These are phyloP conservation scores for Lodderomyces pseudojiufengensis DNA, from an alignment of 1,139 yeast species.

Conservation along the genomic window DNA sequence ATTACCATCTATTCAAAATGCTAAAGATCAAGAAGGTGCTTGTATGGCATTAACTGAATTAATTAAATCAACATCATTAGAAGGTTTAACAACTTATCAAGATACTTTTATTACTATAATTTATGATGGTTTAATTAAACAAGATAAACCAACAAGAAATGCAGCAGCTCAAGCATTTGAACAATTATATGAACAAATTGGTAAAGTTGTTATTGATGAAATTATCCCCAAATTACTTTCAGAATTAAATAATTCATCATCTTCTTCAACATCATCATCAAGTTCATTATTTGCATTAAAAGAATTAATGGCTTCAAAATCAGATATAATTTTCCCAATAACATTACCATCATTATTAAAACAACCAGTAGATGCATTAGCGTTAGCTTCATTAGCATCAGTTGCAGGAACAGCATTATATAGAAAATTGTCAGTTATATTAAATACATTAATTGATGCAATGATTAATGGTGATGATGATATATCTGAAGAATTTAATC, in stretches of 20 bases:
- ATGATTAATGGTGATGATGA: slow-evolving; percentile 38
- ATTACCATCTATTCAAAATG: slow-evolving; percentile 80
- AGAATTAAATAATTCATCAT: slow-evolving; percentile 58
- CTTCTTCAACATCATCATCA: no score
- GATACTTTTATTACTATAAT: slow-evolving; percentile 69
- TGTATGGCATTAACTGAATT: slow-evolving; percentile 91
- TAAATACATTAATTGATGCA: slow-evolving; percentile 68
- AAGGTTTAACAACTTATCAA: slow-evolving; percentile 63
- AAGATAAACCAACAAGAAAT: slow-evolving; percentile 70
- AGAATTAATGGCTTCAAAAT: slow-evolving; percentile 87
- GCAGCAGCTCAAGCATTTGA: slow-evolving; percentile 94
- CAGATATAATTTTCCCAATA: slow-evolving; percentile 91
- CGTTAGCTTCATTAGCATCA: slow-evolving; percentile 86
- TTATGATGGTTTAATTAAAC: slow-evolving; percentile 74
- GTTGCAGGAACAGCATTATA: slow-evolving; percentile 87
- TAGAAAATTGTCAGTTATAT: slow-evolving; percentile 65
- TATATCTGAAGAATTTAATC: slow-evolving; percentile 58
- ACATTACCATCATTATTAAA: slow-evolving; percentile 79
- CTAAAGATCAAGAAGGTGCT: slow-evolving; percentile 91
- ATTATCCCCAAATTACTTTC: slow-evolving; percentile 79
- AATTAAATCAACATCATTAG: slow-evolving; percentile 67
- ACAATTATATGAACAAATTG: slow-evolving; percentile 74
- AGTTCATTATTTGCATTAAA: slow-evolving; percentile 85
- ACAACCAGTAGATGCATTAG: slow-evolving; percentile 79
- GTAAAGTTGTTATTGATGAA: slow-evolving; percentile 83